Evolutionary conservation across 75 land plant genomes (phyloP).

Genomic region (Selaginella tamariscina): DNA sequence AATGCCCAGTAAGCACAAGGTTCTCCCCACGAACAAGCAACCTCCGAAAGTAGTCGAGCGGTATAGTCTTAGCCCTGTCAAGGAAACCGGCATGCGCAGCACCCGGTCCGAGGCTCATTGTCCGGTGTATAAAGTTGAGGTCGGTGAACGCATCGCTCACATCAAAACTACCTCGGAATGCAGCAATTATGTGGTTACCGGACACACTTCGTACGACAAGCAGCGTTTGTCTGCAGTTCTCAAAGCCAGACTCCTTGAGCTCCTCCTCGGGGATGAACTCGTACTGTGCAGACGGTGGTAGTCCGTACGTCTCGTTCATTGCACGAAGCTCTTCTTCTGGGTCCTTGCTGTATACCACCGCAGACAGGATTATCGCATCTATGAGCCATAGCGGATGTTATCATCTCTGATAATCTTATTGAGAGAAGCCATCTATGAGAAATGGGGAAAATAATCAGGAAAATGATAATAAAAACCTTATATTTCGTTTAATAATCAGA

Average conservation of each 20-base stretch:
- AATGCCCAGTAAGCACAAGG: slow-evolving; percentile 32
- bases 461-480: too few species aligned
- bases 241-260: slow-evolving; percentile 23
- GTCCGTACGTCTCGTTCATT: slow-evolving; percentile 21
- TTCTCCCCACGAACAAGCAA: slow-evolving; percentile 26
- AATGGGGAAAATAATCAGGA: too few species aligned
- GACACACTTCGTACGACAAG: slow-evolving; percentile 24
- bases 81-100: slow-evolving; percentile 36
- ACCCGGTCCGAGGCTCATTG: slow-evolving; percentile 27
- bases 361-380: slow-evolving; percentile 35
- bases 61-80: slow-evolving; percentile 34
- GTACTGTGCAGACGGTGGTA: slow-evolving; percentile 26
- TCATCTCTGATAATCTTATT: slow-evolving; percentile 28
- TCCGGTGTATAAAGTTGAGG: slow-evolving; percentile 30
- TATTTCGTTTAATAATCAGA: too few species aligned
- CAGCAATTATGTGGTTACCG: slow-evolving; percentile 24
- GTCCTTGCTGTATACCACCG: slow-evolving; percentile 26
- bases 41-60: slow-evolving; percentile 24
- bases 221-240: slow-evolving; percentile 24
- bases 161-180: slow-evolving; percentile 34
- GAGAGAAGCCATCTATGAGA: slow-evolving; percentile 30
- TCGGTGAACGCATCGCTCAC: slow-evolving; percentile 31
- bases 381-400: slow-evolving; percentile 34
- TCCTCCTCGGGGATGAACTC: slow-evolving; percentile 31
- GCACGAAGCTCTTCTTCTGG: slow-evolving; percentile 25